These are phyloP conservation scores for Epichloe sylvatica DNA, from an alignment of 2,329 filamentous ascomycete genomes.

Conservation along the genomic window DNA sequence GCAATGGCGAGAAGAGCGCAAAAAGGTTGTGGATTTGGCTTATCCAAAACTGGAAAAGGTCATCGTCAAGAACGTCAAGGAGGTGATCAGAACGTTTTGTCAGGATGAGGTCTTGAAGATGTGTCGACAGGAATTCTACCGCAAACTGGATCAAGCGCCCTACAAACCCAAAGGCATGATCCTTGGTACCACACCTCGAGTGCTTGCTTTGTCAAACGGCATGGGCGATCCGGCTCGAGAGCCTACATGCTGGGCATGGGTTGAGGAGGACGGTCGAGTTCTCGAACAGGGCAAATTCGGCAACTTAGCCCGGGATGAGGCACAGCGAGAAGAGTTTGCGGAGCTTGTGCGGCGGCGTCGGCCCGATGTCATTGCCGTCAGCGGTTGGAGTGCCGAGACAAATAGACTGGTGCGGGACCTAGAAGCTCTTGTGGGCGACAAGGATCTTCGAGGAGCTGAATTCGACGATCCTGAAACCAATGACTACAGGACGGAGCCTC, in stretches of 20 bases:
- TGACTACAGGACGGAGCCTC: constrained; percentile 59
- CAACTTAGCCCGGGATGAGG: constrained; percentile 60
- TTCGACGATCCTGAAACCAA: constrained; percentile 68
- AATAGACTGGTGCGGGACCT: constrained; percentile 71
- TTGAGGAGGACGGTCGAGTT: constrained; percentile 83
- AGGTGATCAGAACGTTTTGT: constrained; percentile 83
- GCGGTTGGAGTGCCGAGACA: constrained; percentile 78
- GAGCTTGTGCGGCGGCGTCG: constrained; percentile 66
- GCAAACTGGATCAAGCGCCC: constrained; percentile 85
- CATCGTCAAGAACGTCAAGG: constrained; percentile 85
- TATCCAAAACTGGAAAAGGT: constrained; percentile 69
- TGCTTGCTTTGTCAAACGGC: constrained; percentile 77
- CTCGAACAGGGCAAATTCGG: constrained; percentile 78
- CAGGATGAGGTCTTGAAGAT: constrained; percentile 82
- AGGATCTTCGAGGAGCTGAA: constrained; percentile 64
- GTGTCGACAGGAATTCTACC: constrained; percentile 78
- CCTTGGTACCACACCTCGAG: constrained; percentile 73
- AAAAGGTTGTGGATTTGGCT: constrained; percentile 70
- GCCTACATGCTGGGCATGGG: constrained; percentile 78
- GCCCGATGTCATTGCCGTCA: constrained; percentile 81
- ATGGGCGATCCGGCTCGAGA: constrained; percentile 60
- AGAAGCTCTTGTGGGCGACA: constrained; percentile 62
- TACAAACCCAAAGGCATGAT: constrained; percentile 91
- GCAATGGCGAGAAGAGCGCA: constrained; percentile 81
- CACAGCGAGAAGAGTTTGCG: constrained; percentile 54